Conservation (phyloP, 2,329 filamentous ascomycete species). For the Fusarium staphyleae region DNA sequence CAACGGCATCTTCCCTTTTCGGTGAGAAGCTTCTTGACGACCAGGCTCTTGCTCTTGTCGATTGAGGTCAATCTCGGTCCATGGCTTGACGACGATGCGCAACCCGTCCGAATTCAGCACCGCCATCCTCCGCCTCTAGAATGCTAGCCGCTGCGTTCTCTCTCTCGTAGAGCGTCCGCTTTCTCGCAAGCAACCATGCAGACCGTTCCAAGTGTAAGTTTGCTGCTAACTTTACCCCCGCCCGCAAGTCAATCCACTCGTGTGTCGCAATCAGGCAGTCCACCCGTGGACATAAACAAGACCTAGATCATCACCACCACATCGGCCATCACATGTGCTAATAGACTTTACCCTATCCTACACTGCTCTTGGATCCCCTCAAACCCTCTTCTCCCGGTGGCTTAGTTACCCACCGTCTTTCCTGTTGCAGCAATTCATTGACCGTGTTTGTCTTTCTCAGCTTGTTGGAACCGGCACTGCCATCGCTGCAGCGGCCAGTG, state of each 20-base stretch:
- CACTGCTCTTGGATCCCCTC: constrained; percentile 20
- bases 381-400: constrained; percentile 34
- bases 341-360: constrained; percentile 36
- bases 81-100: constrained; percentile 44
- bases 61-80: constrained; percentile 29
- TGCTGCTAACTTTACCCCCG: constrained; percentile 30
- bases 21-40: constrained; percentile 2
- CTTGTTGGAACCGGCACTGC: constrained; percentile 68
- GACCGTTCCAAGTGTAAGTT: constrained; percentile 60
- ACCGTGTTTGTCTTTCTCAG: constrained; percentile 46
- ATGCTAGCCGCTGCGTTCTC: constrained; percentile 47
- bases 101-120: constrained; percentile 40
- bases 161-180: constrained; percentile 47
- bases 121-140: constrained; percentile 43
- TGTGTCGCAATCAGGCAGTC: constrained; percentile 9
- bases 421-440: constrained; percentile 34
- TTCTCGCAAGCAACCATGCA: constrained; percentile 57
- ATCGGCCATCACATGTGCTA: constrained; percentile 32
- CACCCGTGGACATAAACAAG: constrained; percentile 20
- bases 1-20: constrained; percentile 22
- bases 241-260: constrained; percentile 21
- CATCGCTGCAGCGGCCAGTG: constrained; percentile 65
- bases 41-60: constrained; percentile 8
- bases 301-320: constrained; percentile 36
- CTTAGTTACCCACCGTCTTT: constrained; percentile 24